Evolutionary conservation across 2,329 filamentous ascomycete species (phyloP).

Genomic region (Claviceps humidiphila): DNA sequence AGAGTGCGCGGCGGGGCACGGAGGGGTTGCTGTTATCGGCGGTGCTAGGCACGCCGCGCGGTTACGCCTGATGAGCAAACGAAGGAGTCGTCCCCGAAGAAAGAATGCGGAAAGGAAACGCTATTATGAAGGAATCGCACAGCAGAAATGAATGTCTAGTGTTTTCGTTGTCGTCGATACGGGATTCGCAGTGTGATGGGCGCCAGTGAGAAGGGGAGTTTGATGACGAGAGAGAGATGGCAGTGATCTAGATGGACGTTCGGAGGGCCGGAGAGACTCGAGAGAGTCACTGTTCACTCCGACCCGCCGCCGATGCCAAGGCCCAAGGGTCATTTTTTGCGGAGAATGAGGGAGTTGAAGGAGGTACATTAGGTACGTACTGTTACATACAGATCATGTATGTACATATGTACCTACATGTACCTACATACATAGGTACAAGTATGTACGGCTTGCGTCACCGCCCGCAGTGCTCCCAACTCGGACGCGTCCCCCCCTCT

Average conservation of each 20-base stretch:
- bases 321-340: too few species aligned
- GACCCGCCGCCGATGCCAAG: background rate
- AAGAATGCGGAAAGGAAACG: background rate
- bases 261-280: background rate
- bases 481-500: too few species aligned
- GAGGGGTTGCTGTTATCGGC: conserved; percentile 6
- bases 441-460: too few species aligned
- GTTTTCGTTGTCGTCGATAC: conserved; percentile 5
- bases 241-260: background rate
- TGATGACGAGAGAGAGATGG: conserved; percentile 1
- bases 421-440: too few species aligned
- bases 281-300: conserved; percentile 1
- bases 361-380: too few species aligned
- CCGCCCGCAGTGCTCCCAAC: too few species aligned
- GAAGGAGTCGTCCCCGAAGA: background rate
- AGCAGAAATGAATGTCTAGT: conserved; percentile 1
- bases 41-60: conserved; percentile 1
- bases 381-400: too few species aligned
- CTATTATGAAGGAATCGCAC: background rate
- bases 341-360: too few species aligned
- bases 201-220: background rate
- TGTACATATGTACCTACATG: too few species aligned
- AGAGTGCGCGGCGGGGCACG: conserved; percentile 2
- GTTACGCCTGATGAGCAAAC: background rate
- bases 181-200: background rate